Percentiles rank a stretch among this genome's conserved stretches.
Conservation (phyloP, 2,329 filamentous ascomycete genomes). For the Aspergillus brasiliensis region DNA sequence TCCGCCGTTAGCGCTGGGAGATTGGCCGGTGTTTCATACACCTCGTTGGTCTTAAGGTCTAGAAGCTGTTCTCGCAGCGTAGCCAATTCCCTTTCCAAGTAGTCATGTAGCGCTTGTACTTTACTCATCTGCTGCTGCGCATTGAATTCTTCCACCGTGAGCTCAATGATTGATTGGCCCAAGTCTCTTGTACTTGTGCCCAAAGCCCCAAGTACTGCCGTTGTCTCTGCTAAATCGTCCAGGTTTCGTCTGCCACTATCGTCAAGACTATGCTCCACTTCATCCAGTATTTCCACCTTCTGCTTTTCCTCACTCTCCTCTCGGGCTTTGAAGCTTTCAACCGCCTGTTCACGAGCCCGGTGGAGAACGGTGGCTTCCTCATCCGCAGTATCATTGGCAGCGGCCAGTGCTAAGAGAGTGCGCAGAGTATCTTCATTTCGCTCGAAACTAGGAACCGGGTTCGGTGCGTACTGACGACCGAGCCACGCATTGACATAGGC, state of each 20-base stretch:
- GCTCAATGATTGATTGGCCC: slow-evolving; percentile 55
- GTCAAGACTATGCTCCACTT: slow-evolving; percentile 58
- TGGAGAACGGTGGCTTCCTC: slow-evolving; percentile 41
- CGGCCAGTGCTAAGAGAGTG: slow-evolving; percentile 71
- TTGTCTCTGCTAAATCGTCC: slow-evolving; percentile 58
- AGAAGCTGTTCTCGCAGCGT: slow-evolving; percentile 32
- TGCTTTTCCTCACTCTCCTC: slow-evolving; percentile 33
- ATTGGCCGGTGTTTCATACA: slow-evolving; percentile 58
- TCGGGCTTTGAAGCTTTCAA: slow-evolving; percentile 33
- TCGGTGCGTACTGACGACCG: slow-evolving; percentile 65
- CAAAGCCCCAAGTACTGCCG: slow-evolving; percentile 54
- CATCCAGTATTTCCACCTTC: slow-evolving; percentile 51
- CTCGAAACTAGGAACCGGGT: slow-evolving; percentile 72
- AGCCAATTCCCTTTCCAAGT: slow-evolving; percentile 57
- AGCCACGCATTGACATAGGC: slow-evolving; percentile 85
- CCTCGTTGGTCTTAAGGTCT: slow-evolving; percentile 34
- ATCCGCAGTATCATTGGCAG: slow-evolving; percentile 71
- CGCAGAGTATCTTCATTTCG: slow-evolving; percentile 82
- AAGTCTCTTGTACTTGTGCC: slow-evolving; percentile 54
- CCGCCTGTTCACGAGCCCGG: slow-evolving; percentile 40
- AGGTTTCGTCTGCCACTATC: slow-evolving; percentile 58
- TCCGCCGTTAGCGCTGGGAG: slow-evolving; percentile 73
- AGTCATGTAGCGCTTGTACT: slow-evolving; percentile 57
- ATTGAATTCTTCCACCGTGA: slow-evolving; percentile 58
- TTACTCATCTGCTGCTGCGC: slow-evolving; percentile 59